Base-by-base conservation (phyloP, 2,329 filamentous ascomycete species). In the Venturia pyrina region DNA sequence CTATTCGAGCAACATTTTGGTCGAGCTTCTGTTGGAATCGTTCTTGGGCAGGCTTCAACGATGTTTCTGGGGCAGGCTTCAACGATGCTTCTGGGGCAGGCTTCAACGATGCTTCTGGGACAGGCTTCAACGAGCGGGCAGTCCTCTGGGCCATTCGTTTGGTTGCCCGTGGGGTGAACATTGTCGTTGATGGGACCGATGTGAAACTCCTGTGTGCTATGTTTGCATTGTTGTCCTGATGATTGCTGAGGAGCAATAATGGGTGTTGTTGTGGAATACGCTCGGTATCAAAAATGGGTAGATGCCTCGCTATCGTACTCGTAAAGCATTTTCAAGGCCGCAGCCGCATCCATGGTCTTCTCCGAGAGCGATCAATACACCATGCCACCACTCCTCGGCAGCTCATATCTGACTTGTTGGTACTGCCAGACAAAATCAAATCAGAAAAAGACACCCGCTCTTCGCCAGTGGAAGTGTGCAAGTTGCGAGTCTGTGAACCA, bases 401-500 rank as follows among this genome's bases (percentile, higher is more conserved):
- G 66, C 50, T 19, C 41, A 24, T 59, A 59, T 59, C 75, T 75
- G n/a, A 63, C 65, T 40, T 70, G 69, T 65, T 69, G 68, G 64
- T 70, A 69, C 64, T 69, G 93, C 76, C 89, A 89, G 70, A 82
- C 82, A 74, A 85, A 84, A 70, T 89, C 89, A 43, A 80, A 81
- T 43, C 80, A 67, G 34, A 65, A 37, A 24, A 43, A 7, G 17
- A 32, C 34, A 3, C 15, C 34, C 17, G 1, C 11, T 15, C 19
- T 61, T 21, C 50, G 63, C 15, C 46, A 65, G 72, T 96, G 93
- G 77, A 80, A 87, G 59, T 96, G 92, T 77, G 78, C 83, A 24
- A 80, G 84, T 68, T 99, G 95, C 80, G 90, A 95, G 71, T 90
- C 93, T 21, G 87, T 88, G 67, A 99, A 98, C 76, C 90, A 91